Evolutionary conservation across 116 monocot species (phyloP).

Genomic region (Iris pallida): DNA sequence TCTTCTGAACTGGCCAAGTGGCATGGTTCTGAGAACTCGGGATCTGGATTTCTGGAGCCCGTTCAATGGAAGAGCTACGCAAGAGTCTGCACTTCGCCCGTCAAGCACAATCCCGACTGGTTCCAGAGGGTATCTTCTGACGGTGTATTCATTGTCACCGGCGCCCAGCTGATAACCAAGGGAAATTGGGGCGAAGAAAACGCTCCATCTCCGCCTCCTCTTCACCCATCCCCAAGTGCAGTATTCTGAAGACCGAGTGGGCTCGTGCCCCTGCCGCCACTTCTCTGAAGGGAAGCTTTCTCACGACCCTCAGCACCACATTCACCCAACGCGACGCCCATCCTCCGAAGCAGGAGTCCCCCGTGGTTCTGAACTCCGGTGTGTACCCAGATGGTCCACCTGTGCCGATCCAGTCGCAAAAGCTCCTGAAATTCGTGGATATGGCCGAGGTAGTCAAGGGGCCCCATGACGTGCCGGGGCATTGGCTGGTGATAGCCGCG

Average conservation of each 20-base stretch:
- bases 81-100: constrained; percentile 51
- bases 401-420: constrained; percentile 66
- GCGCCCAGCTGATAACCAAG: constrained; percentile 80
- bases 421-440: constrained; percentile 76
- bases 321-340: constrained; percentile 30
- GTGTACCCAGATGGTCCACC: constrained; percentile 85
- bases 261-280: constrained; percentile 36
- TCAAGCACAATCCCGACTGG: constrained; percentile 72
- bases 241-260: constrained; percentile 61
- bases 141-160: constrained; percentile 78
- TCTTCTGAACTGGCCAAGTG: constrained; percentile 38
- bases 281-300: constrained; percentile 66
- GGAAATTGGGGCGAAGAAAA: constrained; percentile 65
- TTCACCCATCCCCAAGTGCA: constrained; percentile 68
- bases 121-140: constrained; percentile 28
- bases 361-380: constrained; percentile 58
- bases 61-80: constrained; percentile 83
- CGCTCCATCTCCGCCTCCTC: constrained; percentile 69
- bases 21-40: constrained; percentile 65
- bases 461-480: constrained; percentile 77
- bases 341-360: constrained; percentile 35
- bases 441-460: constrained; percentile 71
- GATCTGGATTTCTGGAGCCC: constrained; percentile 51
- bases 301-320: constrained; percentile 56
- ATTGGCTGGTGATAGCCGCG: constrained; percentile 88